A percentile compares a stretch with the other conserved stretches of the same genome.
Evolutionary conservation across 164 flowering plant species (phyloP).

Genomic region (Liquidambar formosana): DNA sequence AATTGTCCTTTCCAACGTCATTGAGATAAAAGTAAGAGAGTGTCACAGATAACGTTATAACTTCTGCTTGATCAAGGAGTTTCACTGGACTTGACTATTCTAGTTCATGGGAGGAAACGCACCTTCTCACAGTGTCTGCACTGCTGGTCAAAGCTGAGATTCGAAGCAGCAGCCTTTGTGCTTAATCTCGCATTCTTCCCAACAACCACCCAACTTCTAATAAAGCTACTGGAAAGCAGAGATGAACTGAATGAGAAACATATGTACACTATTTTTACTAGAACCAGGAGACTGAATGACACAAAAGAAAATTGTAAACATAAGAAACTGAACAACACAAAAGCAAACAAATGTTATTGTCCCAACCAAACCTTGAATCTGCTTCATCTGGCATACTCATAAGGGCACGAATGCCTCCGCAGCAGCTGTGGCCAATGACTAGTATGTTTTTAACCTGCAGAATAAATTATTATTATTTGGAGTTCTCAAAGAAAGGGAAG

Average conservation of each 20-base stretch:
- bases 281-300: no score
- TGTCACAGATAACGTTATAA: neutral
- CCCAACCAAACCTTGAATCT: slow-evolving; percentile 49
- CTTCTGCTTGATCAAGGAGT: neutral
- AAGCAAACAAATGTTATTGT: neutral
- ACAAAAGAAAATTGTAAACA: neutral
- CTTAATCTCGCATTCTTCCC: slow-evolving; percentile 67
- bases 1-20: no score
- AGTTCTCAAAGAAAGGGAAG: slow-evolving; percentile 4
- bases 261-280: neutral
- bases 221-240: slow-evolving; percentile 65
- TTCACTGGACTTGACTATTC: neutral
- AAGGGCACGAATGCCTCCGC: slow-evolving; percentile 94
- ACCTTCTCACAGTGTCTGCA: slow-evolving; percentile 98
- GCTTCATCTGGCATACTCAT: slow-evolving; percentile 86
- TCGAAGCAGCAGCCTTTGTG: slow-evolving; percentile 57
- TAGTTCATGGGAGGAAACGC: neutral
- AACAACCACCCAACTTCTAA: slow-evolving; percentile 64
- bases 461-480: slow-evolving; percentile 5
- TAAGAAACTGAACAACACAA: neutral
- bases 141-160: slow-evolving; percentile 80
- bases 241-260: slow-evolving; percentile 13
- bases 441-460: slow-evolving; percentile 80
- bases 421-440: slow-evolving; percentile 88
- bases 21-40: neutral